These are phyloP conservation scores for Hordeum marinum DNA, from an alignment of 176 grass and related monocot genomes.

Conservation along the genomic window DNA sequence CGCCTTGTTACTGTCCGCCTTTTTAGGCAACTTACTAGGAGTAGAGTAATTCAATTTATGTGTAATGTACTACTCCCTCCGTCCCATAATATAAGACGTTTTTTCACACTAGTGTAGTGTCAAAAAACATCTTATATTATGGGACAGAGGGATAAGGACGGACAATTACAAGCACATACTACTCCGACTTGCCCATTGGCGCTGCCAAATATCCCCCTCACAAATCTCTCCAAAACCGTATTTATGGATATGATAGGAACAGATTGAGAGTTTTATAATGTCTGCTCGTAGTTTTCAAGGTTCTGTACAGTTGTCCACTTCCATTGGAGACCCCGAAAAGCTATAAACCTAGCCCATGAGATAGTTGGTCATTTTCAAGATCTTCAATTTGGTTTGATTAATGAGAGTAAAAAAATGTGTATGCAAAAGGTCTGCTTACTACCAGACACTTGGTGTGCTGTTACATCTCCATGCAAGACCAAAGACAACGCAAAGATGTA, in stretches of 20 bases:
- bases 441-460: not conserved
- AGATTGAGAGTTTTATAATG: not conserved
- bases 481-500: not conserved
- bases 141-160: not conserved
- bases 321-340: not conserved
- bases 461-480: not conserved
- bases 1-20: not conserved
- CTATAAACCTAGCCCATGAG: not conserved
- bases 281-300: not conserved
- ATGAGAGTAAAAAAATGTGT: not conserved
- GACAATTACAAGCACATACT: not conserved
- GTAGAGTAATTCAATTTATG: not conserved
- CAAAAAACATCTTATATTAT: no score
- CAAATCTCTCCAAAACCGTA: not conserved
- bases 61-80: not conserved
- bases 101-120: no score
- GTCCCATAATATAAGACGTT: no score
- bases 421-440: not conserved
- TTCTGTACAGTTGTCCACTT: not conserved
- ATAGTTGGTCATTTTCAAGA: not conserved
- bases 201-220: not conserved
- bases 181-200: not conserved
- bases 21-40: not conserved
- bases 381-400: not conserved
- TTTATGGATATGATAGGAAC: not conserved